These are phyloP conservation scores for Macrotyloma uniflorum DNA, from an alignment of 306 rosid species.

Conservation along the genomic window DNA sequence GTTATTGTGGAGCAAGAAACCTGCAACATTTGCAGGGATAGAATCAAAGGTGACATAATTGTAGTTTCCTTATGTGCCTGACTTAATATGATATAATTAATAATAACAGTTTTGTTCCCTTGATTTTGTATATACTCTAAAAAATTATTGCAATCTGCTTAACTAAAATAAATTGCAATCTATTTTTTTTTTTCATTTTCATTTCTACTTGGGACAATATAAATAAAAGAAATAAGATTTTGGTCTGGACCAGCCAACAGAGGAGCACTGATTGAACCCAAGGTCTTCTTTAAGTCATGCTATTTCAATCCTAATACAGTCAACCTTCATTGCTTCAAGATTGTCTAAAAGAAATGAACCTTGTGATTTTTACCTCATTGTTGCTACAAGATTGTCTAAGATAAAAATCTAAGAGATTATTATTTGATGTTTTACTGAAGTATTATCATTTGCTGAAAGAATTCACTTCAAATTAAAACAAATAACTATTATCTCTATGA, in stretches of 20 bases:
- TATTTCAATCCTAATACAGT: not conserved
- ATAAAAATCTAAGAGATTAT: not conserved
- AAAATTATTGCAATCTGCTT: not conserved
- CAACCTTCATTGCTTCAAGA: not conserved
- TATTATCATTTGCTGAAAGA: not conserved
- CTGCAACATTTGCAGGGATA: constrained; percentile 80
- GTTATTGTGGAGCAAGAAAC: constrained; percentile 88
- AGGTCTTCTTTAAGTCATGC: not conserved
- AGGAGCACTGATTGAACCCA: not conserved
- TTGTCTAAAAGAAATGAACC: not conserved
- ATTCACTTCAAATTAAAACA: not conserved
- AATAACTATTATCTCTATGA: not conserved
- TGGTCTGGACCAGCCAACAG: not conserved
- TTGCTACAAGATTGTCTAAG: not conserved
- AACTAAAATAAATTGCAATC: not conserved
- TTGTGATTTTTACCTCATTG: constrained; percentile 6
- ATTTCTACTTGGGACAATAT: not conserved
- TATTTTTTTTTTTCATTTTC: not conserved
- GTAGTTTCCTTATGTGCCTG: constrained; percentile 17
- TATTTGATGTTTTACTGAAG: constrained; percentile 3
- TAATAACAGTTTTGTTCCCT: not conserved
- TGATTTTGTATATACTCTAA: constrained; percentile 14
- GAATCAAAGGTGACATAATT: constrained; percentile 65
- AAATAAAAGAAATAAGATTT: not conserved
- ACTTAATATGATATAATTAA: constrained; percentile 21